Conservation (phyloP, 495 filamentous ascomycete species). For the Tetracladium marchalianum region DNA sequence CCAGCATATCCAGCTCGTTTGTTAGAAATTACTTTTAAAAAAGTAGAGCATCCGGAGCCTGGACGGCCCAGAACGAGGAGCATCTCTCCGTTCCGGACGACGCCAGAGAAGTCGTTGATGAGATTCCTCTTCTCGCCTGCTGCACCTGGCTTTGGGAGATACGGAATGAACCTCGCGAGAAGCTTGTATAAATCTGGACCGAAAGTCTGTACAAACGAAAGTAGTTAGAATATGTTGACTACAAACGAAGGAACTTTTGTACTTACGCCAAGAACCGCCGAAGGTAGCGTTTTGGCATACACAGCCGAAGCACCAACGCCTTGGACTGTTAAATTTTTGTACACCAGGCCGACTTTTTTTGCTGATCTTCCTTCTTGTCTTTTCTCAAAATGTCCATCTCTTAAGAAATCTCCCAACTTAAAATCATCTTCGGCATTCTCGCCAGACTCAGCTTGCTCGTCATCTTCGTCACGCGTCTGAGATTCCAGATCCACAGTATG, state of each 20-base stretch:
- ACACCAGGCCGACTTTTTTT: conserved; percentile 68
- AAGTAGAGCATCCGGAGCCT: conserved; percentile 71
- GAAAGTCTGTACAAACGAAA: conserved; percentile 47
- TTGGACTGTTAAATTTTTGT: conserved; percentile 69
- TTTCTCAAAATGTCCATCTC: conserved; percentile 74
- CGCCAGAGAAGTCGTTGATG: conserved; percentile 69
- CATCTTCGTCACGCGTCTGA: conserved; percentile 11
- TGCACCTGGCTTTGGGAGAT: conserved; percentile 37
- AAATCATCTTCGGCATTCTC: conserved; percentile 49
- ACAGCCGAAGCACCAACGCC: conserved; percentile 56
- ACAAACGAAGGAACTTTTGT: conserved; percentile 29
- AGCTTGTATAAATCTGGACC: conserved; percentile 71
- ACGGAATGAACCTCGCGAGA: conserved; percentile 54
- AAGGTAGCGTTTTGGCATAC: conserved; percentile 65
- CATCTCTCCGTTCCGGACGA: conserved; percentile 67
- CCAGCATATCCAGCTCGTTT: conserved; percentile 53
- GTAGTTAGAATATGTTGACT: neutral
- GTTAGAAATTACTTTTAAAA: conserved; percentile 70
- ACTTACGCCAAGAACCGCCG: conserved; percentile 59
- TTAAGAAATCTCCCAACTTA: conserved; percentile 62
- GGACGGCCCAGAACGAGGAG: conserved; percentile 77
- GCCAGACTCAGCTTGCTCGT: conserved; percentile 28
- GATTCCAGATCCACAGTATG: conserved; percentile 6
- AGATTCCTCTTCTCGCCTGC: conserved; percentile 45
- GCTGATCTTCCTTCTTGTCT: conserved; percentile 58